phyloP scores from a whole-genome alignment of 179 eudicot species.

The Carnegiea gigantea region DNA sequence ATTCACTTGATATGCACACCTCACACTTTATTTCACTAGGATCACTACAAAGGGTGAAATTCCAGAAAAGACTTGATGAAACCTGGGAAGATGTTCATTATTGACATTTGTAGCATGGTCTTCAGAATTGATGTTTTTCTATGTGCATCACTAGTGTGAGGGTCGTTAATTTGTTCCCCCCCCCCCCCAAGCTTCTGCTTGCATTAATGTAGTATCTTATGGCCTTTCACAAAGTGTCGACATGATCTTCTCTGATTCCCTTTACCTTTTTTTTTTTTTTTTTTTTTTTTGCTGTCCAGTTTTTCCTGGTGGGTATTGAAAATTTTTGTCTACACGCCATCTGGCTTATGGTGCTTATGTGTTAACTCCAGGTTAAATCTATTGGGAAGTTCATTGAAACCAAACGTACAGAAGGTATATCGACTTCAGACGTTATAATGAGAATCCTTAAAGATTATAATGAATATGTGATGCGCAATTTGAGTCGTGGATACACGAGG shows the following conservation, averaged over 20 bases:
- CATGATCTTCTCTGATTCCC: background rate
- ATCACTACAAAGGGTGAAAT: background rate
- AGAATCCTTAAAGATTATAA: conserved; percentile 67
- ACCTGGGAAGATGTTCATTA: background rate
- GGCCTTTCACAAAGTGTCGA: background rate
- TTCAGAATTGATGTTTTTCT: background rate
- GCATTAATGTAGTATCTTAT: too few relatives aligned
- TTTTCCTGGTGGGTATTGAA: background rate
- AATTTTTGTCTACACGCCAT: background rate
- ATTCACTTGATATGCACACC: background rate
- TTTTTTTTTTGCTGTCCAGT: background rate
- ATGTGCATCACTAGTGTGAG: background rate
- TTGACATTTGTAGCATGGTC: background rate
- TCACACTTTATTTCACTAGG: background rate
- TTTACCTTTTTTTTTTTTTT: too few relatives aligned
- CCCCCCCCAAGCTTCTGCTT: too few relatives aligned
- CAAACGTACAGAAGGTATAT: conserved; percentile 62
- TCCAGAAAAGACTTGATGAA: background rate
- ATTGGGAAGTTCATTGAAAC: conserved; percentile 62
- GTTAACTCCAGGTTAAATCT: conserved; percentile 47
- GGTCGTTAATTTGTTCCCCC: too few relatives aligned
- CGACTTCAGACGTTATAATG: conserved; percentile 67
- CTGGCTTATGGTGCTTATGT: background rate
- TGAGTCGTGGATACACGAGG: conserved; percentile 70
- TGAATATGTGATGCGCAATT: conserved; percentile 66